Evolutionary conservation across 495 filamentous ascomycete genomes (phyloP).

Genomic region (Aspergillus sclerotiicarbonarius): DNA sequence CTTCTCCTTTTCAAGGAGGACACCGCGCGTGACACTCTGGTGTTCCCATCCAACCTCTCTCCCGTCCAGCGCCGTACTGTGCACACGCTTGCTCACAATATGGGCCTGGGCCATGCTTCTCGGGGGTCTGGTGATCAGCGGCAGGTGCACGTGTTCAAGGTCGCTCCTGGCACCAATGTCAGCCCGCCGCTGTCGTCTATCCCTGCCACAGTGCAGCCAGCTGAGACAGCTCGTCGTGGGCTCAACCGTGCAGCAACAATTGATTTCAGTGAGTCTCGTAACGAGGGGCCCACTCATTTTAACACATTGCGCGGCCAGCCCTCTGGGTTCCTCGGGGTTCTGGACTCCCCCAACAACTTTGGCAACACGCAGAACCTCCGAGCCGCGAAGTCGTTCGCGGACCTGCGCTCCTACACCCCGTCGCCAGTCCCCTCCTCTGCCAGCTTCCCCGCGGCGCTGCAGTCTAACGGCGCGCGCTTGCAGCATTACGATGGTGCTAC

Average conservation of each 20-base stretch:
- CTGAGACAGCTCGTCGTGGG: conserved; percentile 72
- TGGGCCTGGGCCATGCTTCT: conserved; percentile 86
- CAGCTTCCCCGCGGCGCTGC: conserved; percentile 74
- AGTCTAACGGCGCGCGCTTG: conserved; percentile 63
- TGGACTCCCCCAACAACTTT: conserved; percentile 74
- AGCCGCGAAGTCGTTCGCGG: conserved; percentile 93
- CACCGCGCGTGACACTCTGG: conserved; percentile 67
- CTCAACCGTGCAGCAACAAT: conserved; percentile 96
- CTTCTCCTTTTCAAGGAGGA: conserved; percentile 87
- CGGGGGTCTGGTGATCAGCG: conserved; percentile 81
- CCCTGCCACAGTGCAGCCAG: conserved; percentile 59
- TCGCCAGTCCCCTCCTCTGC: conserved; percentile 87
- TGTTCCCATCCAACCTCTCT: conserved; percentile 77
- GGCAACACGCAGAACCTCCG: conserved; percentile 74
- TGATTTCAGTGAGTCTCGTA: conserved; percentile 90
- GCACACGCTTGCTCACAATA: conserved; percentile 91
- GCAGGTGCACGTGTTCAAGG: conserved; percentile 83
- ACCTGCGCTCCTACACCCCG: conserved; percentile 90
- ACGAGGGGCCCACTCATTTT: conserved; percentile 63
- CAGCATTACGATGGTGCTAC: conserved; percentile 58
- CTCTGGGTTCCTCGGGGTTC: conserved; percentile 74
- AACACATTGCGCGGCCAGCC: conserved; percentile 73
- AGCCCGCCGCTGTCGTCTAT: conserved; percentile 61
- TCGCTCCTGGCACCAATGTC: conserved; percentile 58
- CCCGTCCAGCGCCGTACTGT: conserved; percentile 83